Evolutionary conservation across 2,329 filamentous ascomycete species (phyloP), one percentile per base, ranked within the genome.

Genomic region (Diplodia corticola): DNA sequence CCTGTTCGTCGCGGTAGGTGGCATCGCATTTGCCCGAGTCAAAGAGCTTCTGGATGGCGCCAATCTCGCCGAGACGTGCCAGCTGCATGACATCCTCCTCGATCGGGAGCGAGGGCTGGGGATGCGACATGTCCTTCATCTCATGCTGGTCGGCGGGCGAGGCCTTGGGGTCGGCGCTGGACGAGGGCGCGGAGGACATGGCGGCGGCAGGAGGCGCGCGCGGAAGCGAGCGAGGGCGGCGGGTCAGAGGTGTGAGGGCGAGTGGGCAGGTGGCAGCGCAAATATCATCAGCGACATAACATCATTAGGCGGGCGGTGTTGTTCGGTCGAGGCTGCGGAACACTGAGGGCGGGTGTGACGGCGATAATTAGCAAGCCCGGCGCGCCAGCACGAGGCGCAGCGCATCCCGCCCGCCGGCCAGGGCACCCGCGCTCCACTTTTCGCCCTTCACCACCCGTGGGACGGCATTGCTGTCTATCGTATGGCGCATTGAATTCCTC

Each of bases 11-110:
- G 65, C 85, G 86, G 77, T 93, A 95, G 63, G 88, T 91, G 59
- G 92, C 92, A 77, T 92, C 91, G 77, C 86, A 92, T 72, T 91
- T 92, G 70, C 90, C 90, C 66, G 86, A 87, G 75, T 94, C 91
- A 71, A 97, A 96, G 61, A 99, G 84, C 81, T 89, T 93, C 81
- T 97, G 91, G 83, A 99, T 95, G 63, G 87, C 90, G 7, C 85
- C 83, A 68, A 97, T 87, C 75, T 99, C 93, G 66, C 96, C 95
- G 71, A 96, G 80, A 68, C 95, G 86, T 48, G 95, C 93, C 76
- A 97, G 82, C 81, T 97, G 94, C 94, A 99, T 98, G 71, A 99
- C 89, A 80, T 99, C 94, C 71, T 91, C 86, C 73, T 91, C 88
- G 3, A 86, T 73, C 9, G 84, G 82, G 28, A 84, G 74, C 44